phyloP scores from a whole-genome alignment of 1,139 yeast genomes.

The Pichia sp. region DNA sequence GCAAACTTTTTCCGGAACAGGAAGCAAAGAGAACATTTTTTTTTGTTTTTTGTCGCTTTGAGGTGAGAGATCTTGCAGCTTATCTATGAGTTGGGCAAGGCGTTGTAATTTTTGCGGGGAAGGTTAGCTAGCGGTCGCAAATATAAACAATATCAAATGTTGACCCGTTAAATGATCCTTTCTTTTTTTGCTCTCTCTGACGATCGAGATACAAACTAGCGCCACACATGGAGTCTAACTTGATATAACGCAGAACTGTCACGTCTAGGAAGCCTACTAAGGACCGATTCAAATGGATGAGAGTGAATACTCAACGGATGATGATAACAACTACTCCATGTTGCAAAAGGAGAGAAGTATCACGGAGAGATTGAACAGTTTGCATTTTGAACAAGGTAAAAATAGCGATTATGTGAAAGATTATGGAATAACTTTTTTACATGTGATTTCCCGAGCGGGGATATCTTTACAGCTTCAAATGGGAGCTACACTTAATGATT shows the following conservation, averaged over 20 bases:
- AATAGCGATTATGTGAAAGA: background rate
- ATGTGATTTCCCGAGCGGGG: background rate
- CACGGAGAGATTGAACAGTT: background rate
- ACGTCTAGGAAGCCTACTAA: background rate
- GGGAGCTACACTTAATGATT: slow-evolving; percentile 9
- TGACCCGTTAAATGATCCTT: background rate
- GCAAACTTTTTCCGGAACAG: background rate
- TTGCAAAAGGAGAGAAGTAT: background rate
- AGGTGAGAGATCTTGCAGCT: background rate
- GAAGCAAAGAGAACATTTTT: background rate
- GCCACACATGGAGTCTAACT: no score
- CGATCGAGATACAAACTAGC: background rate
- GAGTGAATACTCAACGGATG: background rate
- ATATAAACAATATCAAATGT: no score
- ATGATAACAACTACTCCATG: background rate
- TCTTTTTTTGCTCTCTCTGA: background rate
- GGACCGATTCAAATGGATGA: background rate
- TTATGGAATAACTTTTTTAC: background rate
- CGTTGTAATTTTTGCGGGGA: no score
- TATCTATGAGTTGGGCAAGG: background rate
- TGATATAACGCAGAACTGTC: background rate
- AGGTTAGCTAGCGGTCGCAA: no score
- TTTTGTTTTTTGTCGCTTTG: background rate
- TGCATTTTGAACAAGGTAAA: background rate
- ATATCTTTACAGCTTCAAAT: background rate